Evolutionary conservation across 768 basidiomycete species (phyloP).

Genomic region (Hericium alpestre): DNA sequence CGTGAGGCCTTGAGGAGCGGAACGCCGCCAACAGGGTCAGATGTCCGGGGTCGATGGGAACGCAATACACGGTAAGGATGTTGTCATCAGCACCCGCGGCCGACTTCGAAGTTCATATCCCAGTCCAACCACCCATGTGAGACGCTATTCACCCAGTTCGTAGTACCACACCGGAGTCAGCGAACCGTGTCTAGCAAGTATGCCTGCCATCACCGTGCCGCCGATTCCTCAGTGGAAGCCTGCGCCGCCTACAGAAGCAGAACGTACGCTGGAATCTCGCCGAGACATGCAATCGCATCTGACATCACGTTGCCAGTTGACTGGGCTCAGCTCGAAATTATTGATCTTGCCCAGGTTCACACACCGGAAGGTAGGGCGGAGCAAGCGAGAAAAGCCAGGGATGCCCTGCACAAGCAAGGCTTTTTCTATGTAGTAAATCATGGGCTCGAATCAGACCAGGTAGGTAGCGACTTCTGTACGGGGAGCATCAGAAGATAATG

Average conservation of each 20-base stretch:
- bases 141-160: too few relatives aligned
- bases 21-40: too few relatives aligned
- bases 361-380: conserved; percentile 20
- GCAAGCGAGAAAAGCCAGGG: conserved; percentile 17
- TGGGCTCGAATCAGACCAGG: neutral
- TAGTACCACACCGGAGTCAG: too few relatives aligned
- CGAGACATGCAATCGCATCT: neutral
- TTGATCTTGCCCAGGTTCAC: conserved; percentile 20
- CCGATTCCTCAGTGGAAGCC: conserved; percentile 13
- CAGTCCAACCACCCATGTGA: too few relatives aligned
- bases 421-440: conserved; percentile 34
- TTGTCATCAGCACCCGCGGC: too few relatives aligned
- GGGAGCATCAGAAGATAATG: neutral
- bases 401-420: conserved; percentile 21
- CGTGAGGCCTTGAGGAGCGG: too few relatives aligned
- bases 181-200: neutral
- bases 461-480: neutral
- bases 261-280: neutral
- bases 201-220: conserved; percentile 8
- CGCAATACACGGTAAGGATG: too few relatives aligned
- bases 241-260: neutral
- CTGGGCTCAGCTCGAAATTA: conserved; percentile 21
- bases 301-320: conserved; percentile 16
- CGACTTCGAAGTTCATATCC: too few relatives aligned
- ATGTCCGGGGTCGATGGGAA: too few relatives aligned